Evolutionary conservation across 139 green algal species (phyloP).

Genomic region (Chlorella sp.): DNA sequence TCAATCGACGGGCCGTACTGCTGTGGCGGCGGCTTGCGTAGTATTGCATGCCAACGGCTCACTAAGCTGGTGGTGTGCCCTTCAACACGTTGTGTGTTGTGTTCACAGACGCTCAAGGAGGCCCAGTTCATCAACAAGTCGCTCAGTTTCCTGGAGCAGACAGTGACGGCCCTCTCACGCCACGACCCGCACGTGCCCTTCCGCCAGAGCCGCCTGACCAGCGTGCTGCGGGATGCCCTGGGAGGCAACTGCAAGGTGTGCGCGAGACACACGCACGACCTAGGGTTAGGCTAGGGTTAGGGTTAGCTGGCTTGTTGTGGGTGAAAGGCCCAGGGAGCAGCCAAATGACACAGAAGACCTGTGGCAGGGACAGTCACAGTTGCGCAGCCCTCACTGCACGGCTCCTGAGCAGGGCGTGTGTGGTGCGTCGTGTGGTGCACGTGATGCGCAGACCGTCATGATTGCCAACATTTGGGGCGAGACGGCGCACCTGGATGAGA

Average conservation of each 20-base stretch:
- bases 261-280: conserved; percentile 6
- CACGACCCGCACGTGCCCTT: conserved; percentile 60
- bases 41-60: no score
- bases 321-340: no score
- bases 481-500: conserved; percentile 61
- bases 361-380: not conserved
- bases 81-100: no score
- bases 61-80: no score
- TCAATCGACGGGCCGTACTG: no score
- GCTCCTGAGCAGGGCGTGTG: no score
- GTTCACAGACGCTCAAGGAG: conserved; percentile 54
- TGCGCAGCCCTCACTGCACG: not conserved
- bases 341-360: no score
- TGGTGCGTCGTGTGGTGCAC: no score
- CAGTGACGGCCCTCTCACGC: conserved; percentile 59
- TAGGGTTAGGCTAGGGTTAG: no score
- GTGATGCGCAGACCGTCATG: conserved; percentile 65
- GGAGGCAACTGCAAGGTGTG: conserved; percentile 67
- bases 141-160: conserved; percentile 81
- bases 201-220: conserved; percentile 73
- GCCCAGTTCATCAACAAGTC: conserved; percentile 79
- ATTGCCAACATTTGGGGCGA: conserved; percentile 72
- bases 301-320: no score
- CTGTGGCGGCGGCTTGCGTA: no score
- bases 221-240: conserved; percentile 64